Base-by-base conservation (phyloP, 1,139 yeast genomes). In the Hemisphaericaspora lyxosophila region DNA sequence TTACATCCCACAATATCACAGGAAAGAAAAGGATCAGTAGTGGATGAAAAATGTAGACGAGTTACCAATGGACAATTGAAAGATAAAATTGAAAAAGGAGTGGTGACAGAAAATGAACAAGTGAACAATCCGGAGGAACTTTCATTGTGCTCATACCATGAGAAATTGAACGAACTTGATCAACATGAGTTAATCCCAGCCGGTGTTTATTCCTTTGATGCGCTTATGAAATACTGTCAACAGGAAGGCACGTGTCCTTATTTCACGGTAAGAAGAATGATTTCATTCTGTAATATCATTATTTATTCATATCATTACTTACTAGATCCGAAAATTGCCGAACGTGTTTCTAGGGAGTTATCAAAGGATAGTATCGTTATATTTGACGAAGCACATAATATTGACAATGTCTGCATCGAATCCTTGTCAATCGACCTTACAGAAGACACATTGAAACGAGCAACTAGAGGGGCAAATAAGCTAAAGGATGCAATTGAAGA, bases 301-400 rank as follows among this genome's bases (percentile, higher is more conserved):
- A 92, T 92, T 62, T 92, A 92, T 64, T 92, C 98, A 3, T 92
- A 92, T 62, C 99, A 92, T 65, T 92, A 92, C 70, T 69, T 92
- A 47, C 72, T 92, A 48, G 99, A 92, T 60, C 99, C 99, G 19
- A 92, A 94, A 57, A 92, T 92, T 59, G 95, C 97, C 3, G 97
- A 90, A 47, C 70, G 98, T 41, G 98, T 92, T 18, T 90, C 97
- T 4, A 79, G 75, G 48, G 97, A 94, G 55, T 75, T 92, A 38
- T 86, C 96, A 12, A 88, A 90, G 51, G 98, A 92, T 56, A 78
- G 95, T 42, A 92, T 92, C 43, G 86, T 92, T 46, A 94, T 92
- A 34, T 92, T 92, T 57, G 99, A 92, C 65, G 99, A 92, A 64
- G 98, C 98, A 36, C 99, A 92, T 62, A 92, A 92, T 64, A 92